Conservation (phyloP, 2,329 filamentous ascomycete genomes). For the Xylaria multiplex region DNA sequence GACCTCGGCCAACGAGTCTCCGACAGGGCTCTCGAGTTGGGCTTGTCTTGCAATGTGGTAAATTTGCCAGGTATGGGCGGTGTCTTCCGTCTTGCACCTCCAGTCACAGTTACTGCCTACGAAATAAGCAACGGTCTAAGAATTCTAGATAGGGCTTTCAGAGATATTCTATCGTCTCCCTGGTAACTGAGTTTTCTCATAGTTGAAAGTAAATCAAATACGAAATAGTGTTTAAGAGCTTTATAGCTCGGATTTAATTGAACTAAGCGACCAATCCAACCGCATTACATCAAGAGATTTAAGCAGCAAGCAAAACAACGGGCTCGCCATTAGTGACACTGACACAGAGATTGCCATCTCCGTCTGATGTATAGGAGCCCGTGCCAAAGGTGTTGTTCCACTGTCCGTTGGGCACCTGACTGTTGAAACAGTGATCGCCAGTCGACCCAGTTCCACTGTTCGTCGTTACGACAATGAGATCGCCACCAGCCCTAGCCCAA, state of each 20-base stretch:
- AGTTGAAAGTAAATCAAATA: background rate
- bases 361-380: conserved; percentile 21
- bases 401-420: conserved; percentile 19
- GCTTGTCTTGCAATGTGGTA: conserved; percentile 67
- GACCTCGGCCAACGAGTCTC: conserved; percentile 61
- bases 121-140: conserved; percentile 61
- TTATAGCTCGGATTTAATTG: background rate
- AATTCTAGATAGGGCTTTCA: conserved; percentile 67
- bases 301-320: conserved; percentile 27
- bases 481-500: conserved; percentile 28
- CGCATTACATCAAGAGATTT: background rate
- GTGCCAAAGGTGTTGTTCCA: conserved; percentile 26
- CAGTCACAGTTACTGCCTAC: conserved; percentile 64
- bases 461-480: conserved; percentile 28
- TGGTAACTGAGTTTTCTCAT: background rate
- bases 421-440: conserved; percentile 19
- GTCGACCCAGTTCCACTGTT: conserved; percentile 20
- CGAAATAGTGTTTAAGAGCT: background rate
- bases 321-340: conserved; percentile 23
- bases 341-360: conserved; percentile 19
- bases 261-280: background rate
- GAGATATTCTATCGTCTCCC: background rate
- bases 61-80: conserved; percentile 65
- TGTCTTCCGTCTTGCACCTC: conserved; percentile 68
- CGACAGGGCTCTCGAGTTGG: conserved; percentile 59